phyloP scores from a whole-genome alignment of 257 asterid species.

The Scutellaria galericulata region DNA sequence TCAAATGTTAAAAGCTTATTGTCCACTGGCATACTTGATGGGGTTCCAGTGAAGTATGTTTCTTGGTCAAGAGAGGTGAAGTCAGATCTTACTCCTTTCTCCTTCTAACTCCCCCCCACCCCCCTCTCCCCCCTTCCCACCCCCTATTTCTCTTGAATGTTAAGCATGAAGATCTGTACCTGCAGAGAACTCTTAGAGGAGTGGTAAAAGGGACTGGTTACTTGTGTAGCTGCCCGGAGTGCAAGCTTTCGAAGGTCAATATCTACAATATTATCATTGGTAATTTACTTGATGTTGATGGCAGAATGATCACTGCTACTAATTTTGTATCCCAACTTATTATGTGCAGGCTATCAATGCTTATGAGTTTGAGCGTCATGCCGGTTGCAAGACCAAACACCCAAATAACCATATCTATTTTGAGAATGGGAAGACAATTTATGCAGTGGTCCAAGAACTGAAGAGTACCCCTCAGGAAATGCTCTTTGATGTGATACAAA shows the following conservation, averaged over 20 bases:
- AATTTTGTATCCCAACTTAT: conserved; percentile 31
- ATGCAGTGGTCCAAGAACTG: conserved; percentile 75
- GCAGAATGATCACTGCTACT: conserved; percentile 13
- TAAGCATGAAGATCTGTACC: conserved; percentile 26
- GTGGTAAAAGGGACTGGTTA: conserved; percentile 72
- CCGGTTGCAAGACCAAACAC: conserved; percentile 82
- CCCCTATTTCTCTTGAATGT: not conserved
- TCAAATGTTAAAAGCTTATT: conserved; percentile 72
- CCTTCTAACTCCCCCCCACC: not conserved
- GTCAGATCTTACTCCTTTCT: conserved; percentile 10
- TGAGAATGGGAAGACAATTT: conserved; percentile 74
- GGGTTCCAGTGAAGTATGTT: conserved; percentile 85
- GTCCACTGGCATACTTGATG: conserved; percentile 85
- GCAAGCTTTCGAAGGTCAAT: conserved; percentile 69
- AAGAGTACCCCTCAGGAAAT: conserved; percentile 62
- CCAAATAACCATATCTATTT: conserved; percentile 83
- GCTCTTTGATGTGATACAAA: conserved; percentile 65
- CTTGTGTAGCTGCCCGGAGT: conserved; percentile 73
- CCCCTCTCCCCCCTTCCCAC: not conserved
- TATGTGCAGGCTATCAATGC: conserved; percentile 61
- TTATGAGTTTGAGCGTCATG: conserved; percentile 80
- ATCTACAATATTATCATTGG: not conserved
- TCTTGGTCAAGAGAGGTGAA: conserved; percentile 90
- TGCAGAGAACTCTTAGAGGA: conserved; percentile 75
- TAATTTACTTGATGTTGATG: conserved; percentile 10